Evolutionary conservation across 2,329 filamentous ascomycete species (phyloP), one percentile per base, ranked within the genome.

Genomic region (Talaromyces pinophilus): DNA sequence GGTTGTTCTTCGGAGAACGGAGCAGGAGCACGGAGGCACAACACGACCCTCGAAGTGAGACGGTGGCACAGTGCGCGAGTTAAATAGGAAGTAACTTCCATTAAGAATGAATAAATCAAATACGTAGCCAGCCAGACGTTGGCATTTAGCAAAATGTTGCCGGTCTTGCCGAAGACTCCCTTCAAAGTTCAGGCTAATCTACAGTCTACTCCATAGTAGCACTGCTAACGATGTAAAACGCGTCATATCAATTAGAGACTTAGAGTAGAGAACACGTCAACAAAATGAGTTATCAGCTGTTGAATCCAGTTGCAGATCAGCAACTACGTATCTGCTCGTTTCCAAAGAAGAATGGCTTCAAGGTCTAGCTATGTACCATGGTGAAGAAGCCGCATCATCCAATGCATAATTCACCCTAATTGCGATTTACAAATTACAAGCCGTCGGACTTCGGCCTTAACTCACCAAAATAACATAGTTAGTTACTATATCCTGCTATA

Each of bases 151-250:
- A 19, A 8, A 40, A 40, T 52, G 15, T 35, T 54, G 33, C 60
- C 60, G 60, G 46, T 8, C 48, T 62, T 62, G 46, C 60, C 60
- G 60, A 62, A n/a, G 11, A 48, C 59, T 28, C 44, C 46, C 19
- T 19, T 19, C 19, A 19, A 19, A 19, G 33, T 52, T 17, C 42
- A 50, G 59, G 60, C 60, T 52, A 52, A 62, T 62, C 48, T 28
- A 54, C 60, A 52, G 50, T 52, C 48, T 28, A 54, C 60, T 54
- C 60, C 60, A 54, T 62, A 54, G 60, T 62, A 54, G 60, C 46
- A 62, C 46, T 62, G 25, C 60, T 62, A 62, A 38, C 48, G 22
- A 52, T 28, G 17, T 55, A 55, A 33, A 33, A 55, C 52, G 52
- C 30, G 28, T 55, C 52, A 55, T 55, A 38, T 55, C 52, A 33